A percentile compares a stretch with the other conserved stretches of the same genome.
Evolutionary conservation across 2,329 filamentous ascomycete species (phyloP).

Genomic region (Xylaria polymorpha): DNA sequence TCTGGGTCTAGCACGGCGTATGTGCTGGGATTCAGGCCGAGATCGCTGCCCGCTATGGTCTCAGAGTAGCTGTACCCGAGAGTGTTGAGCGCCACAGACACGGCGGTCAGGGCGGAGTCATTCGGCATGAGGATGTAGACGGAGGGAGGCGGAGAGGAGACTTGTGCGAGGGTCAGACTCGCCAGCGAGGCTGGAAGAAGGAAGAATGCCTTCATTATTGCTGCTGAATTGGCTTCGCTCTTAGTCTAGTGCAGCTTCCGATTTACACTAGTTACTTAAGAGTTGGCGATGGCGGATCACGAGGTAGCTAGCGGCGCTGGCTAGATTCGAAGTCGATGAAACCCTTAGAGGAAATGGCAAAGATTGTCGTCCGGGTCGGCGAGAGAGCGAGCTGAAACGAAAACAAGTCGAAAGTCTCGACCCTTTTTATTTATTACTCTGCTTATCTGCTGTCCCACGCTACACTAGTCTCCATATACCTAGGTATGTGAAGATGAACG

Average conservation of each 20-base stretch:
- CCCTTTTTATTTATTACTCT: constrained; percentile 31
- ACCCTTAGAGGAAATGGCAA: constrained; percentile 11
- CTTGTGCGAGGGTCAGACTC: constrained; percentile 25
- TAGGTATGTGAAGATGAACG: neutral
- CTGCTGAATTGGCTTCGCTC: neutral
- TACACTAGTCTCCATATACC: constrained; percentile 8
- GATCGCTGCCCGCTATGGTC: neutral
- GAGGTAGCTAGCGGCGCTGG: neutral
- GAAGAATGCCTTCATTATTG: constrained; percentile 33
- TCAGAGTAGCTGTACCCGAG: constrained; percentile 42
- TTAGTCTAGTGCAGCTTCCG: neutral
- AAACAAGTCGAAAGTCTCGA: constrained; percentile 17
- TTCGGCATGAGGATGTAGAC: constrained; percentile 44
- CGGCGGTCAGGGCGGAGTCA: constrained; percentile 33
- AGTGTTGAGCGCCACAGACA: constrained; percentile 42
- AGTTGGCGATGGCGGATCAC: neutral
- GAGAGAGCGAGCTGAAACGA: constrained; percentile 33
- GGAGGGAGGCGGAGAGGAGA: constrained; percentile 30
- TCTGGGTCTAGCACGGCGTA: constrained; percentile 41
- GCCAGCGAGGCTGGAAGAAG: constrained; percentile 35
- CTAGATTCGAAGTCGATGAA: constrained; percentile 5
- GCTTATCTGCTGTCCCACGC: neutral
- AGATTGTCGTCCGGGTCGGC: constrained; percentile 26
- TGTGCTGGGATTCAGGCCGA: constrained; percentile 31
- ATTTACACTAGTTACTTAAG: neutral